Evolutionary conservation across 176 grass and related monocot genomes (phyloP).

Genomic region (Aegilops sharonensis): DNA sequence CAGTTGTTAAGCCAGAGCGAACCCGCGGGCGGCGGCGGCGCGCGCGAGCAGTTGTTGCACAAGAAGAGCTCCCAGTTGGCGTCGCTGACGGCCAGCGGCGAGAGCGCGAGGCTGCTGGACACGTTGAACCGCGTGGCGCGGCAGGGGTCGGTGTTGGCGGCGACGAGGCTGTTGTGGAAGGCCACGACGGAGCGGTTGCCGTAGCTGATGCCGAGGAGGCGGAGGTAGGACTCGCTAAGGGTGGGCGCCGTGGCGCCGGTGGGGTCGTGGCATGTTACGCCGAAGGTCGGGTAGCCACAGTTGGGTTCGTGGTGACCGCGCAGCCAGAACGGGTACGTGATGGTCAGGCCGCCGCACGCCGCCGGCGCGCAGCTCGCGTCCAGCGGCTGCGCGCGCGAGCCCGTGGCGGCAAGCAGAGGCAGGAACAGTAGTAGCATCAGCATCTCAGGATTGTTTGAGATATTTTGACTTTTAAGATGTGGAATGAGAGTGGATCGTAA

Average conservation of each 20-base stretch:
- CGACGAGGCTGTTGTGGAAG: no score
- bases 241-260: not conserved
- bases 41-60: constrained; percentile 32
- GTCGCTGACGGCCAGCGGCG: constrained; percentile 15
- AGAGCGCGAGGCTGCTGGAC: constrained; percentile 31
- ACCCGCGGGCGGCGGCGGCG: not conserved
- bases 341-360: constrained; percentile 40
- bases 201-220: no score
- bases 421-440: not conserved
- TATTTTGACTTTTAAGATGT: not conserved
- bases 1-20: not conserved
- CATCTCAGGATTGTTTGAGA: not conserved
- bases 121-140: constrained; percentile 32
- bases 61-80: constrained; percentile 49
- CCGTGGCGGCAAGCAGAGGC: no score
- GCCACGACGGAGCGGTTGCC: no score
- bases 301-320: constrained; percentile 1
- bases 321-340: constrained; percentile 75
- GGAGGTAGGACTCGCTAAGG: no score
- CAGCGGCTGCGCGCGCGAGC: not conserved
- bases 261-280: constrained; percentile 30
- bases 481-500: not conserved
- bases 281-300: constrained; percentile 61
- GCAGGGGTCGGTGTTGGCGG: not conserved
- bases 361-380: constrained; percentile 32